Conservation (phyloP, 352 stramenopile genomes). For the Pythium grandisporangium region DNA sequence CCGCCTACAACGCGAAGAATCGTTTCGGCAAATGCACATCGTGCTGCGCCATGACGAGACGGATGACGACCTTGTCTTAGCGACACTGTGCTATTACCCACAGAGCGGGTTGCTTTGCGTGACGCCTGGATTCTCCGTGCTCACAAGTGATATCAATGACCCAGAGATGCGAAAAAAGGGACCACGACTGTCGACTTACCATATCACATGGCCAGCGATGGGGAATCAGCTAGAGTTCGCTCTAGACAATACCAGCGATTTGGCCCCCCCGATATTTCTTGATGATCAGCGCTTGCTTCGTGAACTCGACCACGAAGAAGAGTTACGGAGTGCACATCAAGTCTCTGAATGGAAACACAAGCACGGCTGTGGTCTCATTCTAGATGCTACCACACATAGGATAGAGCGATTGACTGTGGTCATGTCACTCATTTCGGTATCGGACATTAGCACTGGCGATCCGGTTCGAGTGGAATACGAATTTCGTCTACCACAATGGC, state of each 20-base stretch:
- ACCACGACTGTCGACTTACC: slow-evolving; percentile 36
- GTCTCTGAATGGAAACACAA: slow-evolving; percentile 21
- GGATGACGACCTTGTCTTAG: slow-evolving; percentile 26
- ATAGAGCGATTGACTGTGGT: too few species aligned
- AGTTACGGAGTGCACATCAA: slow-evolving; percentile 18
- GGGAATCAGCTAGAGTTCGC: slow-evolving; percentile 48
- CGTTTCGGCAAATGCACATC: slow-evolving; percentile 55
- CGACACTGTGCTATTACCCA: slow-evolving; percentile 38
- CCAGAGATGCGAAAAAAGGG: slow-evolving; percentile 21
- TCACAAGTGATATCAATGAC: slow-evolving; percentile 24
- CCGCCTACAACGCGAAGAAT: slow-evolving; percentile 40
- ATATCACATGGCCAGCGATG: slow-evolving; percentile 12
- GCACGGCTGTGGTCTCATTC: background rate
- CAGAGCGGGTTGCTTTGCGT: slow-evolving; percentile 36
- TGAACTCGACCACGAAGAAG: slow-evolving; percentile 35
- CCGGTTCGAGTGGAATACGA: too few species aligned
- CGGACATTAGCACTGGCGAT: too few species aligned
- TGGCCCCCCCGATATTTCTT: slow-evolving; percentile 24
- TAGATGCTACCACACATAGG: background rate
- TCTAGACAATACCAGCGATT: slow-evolving; percentile 46
- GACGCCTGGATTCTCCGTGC: slow-evolving; percentile 44
- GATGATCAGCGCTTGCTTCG: slow-evolving; percentile 27
- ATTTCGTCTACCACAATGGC: too few species aligned
- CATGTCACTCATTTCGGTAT: too few species aligned
- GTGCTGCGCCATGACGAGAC: slow-evolving; percentile 22